Evolutionary conservation across 78 protist genomes (phyloP), one percentile per base, ranked within the genome.

Genomic region (Dictyostelium discoideum): DNA sequence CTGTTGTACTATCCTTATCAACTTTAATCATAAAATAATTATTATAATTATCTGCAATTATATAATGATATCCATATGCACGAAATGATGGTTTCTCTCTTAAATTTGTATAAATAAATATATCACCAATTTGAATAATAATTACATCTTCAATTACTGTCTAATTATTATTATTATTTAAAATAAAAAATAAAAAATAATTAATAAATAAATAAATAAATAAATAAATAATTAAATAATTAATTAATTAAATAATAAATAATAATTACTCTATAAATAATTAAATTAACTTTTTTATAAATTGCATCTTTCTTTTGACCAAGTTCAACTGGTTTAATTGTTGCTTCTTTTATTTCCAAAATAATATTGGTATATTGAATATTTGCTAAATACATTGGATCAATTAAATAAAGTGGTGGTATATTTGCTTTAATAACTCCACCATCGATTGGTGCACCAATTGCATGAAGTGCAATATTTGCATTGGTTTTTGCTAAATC

Each of bases 61-160:
- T 18, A 81, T 80, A 89, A 67, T 89, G 94, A 46, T 46, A 67
- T 89, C 81, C 81, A 37, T 63, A 60, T 3, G 85, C 29, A 67
- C 94, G 82, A 48, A 79, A 42, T 22, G 84, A 79, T 80, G 87
- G 46, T 32, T 67, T 89, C 40, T 89, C 94, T 89, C 54, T 54
- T 4, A 81, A 5, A 69, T 89, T 89, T 8, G 94, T 89, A 46
- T 89, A 89, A 26, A 89, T 89, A 65, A 22, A 89, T 22, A 89
- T 46, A 32, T 89, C 44, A 67, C 82, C 80, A 60, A 89, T 20
- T 63, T 89, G 86, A 22, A 89, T 32, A 39, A 86, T 76, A 20
- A 86, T 48, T 73, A 42, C 50, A 39, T 86, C 92, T 5, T 86
- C 92, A 16, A 86, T 79, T 22, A 54, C 8, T 16, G 92, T 86